These are phyloP conservation scores for Lotmaria passim DNA, from an alignment of 208 protist genomes.

Conservation along the genomic window DNA sequence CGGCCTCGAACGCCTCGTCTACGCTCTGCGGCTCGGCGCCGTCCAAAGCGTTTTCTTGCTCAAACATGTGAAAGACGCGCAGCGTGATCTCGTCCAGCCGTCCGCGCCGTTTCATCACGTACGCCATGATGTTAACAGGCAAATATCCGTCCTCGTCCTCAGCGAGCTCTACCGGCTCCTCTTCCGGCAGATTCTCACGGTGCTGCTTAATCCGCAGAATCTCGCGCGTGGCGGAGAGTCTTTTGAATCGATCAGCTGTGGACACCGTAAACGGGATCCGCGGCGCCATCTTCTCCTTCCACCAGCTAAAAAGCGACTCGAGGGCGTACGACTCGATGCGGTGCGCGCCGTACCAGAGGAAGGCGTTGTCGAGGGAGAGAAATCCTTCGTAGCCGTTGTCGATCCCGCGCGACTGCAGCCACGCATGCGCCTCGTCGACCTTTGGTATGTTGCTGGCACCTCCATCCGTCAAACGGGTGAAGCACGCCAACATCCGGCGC, in stretches of 20 bases:
- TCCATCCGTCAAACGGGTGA: conserved; percentile 26
- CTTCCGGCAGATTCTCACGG: conserved; percentile 23
- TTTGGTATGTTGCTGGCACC: conserved; percentile 12
- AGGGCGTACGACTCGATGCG: conserved; percentile 29
- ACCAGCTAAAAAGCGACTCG: conserved; percentile 40
- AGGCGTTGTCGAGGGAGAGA: conserved; percentile 28
- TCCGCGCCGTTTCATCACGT: conserved; percentile 22
- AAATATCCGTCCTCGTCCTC: conserved; percentile 37
- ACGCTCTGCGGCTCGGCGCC: neutral
- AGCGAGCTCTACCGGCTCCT: conserved; percentile 23
- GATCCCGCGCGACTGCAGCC: conserved; percentile 18
- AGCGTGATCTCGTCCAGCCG: conserved; percentile 23
- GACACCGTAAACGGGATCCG: conserved; percentile 35
- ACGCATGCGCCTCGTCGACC: conserved; percentile 18
- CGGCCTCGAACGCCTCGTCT: neutral
- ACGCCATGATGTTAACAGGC: conserved; percentile 16
- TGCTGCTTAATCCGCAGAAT: conserved; percentile 33
- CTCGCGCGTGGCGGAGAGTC: conserved; percentile 28
- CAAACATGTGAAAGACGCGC: conserved; percentile 27
- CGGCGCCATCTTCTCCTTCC: conserved; percentile 25
- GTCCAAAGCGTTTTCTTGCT: conserved; percentile 14
- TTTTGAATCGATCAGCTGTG: conserved; percentile 13
- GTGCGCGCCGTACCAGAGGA: conserved; percentile 44
- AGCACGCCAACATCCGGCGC: conserved; percentile 22
- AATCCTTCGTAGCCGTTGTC: conserved; percentile 23